A percentile compares a stretch with the other conserved stretches of the same genome.
phyloP scores from a whole-genome alignment of 176 grass and related monocot genomes.

The Rhynchospora breviuscula region DNA sequence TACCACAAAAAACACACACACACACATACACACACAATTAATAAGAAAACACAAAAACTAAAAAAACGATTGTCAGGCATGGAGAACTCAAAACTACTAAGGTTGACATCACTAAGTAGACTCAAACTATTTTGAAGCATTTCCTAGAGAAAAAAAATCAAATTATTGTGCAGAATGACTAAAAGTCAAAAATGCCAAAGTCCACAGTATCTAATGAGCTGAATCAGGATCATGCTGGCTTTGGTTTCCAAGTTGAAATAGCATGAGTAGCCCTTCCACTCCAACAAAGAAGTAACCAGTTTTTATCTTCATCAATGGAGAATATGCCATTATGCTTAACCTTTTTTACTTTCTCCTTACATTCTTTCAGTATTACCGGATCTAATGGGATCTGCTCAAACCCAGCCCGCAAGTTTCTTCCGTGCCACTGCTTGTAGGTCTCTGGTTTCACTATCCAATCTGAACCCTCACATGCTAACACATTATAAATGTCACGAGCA shows the following conservation, averaged over 20 bases:
- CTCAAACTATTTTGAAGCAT: too few species aligned
- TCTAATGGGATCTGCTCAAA: slow-evolving; percentile 20
- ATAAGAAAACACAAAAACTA: too few species aligned
- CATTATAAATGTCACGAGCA: slow-evolving; percentile 18
- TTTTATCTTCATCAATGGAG: slow-evolving; percentile 25
- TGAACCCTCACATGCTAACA: slow-evolving; percentile 32
- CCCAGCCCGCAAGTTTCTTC: slow-evolving; percentile 24
- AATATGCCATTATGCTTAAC: slow-evolving; percentile 11
- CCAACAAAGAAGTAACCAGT: slow-evolving; percentile 29
- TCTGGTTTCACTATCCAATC: slow-evolving; percentile 32
- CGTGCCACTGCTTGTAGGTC: slow-evolving; percentile 37
- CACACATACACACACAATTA: too few species aligned
- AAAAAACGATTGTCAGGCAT: too few species aligned
- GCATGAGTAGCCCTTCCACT: slow-evolving; percentile 25
- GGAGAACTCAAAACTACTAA: too few species aligned
- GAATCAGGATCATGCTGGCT: not conserved
- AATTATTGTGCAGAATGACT: too few species aligned
- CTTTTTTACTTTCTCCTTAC: slow-evolving; percentile 16
- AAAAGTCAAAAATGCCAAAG: too few species aligned
- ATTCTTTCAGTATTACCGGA: slow-evolving; percentile 11
- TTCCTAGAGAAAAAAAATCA: too few species aligned
- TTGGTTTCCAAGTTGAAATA: slow-evolving; percentile 25
- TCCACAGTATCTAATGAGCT: too few species aligned
- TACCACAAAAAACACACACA: too few species aligned
- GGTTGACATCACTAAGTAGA: too few species aligned